Evolutionary conservation across 768 basidiomycete genomes (phyloP).

Genomic region (Pisolithus albus): DNA sequence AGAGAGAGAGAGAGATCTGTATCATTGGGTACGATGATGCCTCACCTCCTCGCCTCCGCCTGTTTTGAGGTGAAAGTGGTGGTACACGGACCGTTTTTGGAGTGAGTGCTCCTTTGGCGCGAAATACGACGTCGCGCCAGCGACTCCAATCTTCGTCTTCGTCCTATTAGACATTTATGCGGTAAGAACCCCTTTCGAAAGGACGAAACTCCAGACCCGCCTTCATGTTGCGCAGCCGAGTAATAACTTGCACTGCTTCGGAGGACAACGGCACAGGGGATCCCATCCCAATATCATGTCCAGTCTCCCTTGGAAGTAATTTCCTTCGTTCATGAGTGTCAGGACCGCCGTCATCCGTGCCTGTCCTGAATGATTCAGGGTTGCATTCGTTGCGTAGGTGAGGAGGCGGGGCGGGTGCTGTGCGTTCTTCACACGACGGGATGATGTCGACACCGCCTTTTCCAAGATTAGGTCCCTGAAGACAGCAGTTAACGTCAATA

Average conservation of each 20-base stretch:
- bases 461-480: constrained; percentile 64
- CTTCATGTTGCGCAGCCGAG: constrained; percentile 75
- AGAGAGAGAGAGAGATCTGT: background rate
- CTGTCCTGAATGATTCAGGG: constrained; percentile 37
- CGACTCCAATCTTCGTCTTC: constrained; percentile 85
- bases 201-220: too few species aligned
- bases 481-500: background rate
- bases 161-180: constrained; percentile 41
- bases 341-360: background rate
- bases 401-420: constrained; percentile 51
- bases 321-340: constrained; percentile 22
- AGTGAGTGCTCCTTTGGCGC: constrained; percentile 55
- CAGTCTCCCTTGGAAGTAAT: constrained; percentile 75
- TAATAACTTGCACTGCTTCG: constrained; percentile 76
- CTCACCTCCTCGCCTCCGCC: constrained; percentile 50
- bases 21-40: constrained; percentile 6
- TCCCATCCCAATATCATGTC: constrained; percentile 81
- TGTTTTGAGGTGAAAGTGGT: constrained; percentile 55
- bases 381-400: constrained; percentile 32
- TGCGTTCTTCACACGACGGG: constrained; percentile 59
- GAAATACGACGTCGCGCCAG: constrained; percentile 81
- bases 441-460: constrained; percentile 74
- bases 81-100: constrained; percentile 25
- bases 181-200: background rate
- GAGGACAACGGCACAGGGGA: constrained; percentile 75